Percentiles rank a stretch among this genome's conserved stretches.
phyloP scores from a whole-genome alignment of 805 yeast genomes.

The Vanderwaltozyma tropicalis region DNA sequence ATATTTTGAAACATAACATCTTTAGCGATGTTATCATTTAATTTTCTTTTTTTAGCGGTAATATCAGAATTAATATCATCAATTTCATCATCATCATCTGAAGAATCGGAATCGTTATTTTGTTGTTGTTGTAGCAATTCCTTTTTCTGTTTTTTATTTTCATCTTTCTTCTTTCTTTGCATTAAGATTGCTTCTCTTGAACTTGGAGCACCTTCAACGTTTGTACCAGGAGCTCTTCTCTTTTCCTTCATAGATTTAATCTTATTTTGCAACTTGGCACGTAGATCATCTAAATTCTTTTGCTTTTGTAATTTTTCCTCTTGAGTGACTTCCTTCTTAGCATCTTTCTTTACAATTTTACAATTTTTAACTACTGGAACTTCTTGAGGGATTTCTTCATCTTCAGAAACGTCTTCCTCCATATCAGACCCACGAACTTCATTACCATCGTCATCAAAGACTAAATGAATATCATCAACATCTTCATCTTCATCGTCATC shows the following conservation, averaged over 20 bases:
- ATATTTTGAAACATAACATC: conserved; percentile 70
- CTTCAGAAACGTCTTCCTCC: conserved; percentile 13
- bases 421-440: conserved; percentile 23
- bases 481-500: conserved; percentile 21
- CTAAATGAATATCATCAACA: conserved; percentile 33
- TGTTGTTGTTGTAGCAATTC: conserved; percentile 33
- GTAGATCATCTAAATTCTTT: conserved; percentile 52
- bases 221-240: conserved; percentile 88
- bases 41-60: conserved; percentile 24
- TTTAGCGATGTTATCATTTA: conserved; percentile 7
- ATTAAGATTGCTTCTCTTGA: conserved; percentile 73
- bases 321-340: conserved; percentile 11
- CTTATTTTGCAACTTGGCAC: conserved; percentile 68
- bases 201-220: conserved; percentile 67
- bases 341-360: conserved; percentile 10
- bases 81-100: conserved; percentile 23
- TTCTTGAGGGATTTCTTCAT: conserved; percentile 16
- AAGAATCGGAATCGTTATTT: conserved; percentile 20
- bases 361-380: neutral
- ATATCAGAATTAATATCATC: conserved; percentile 5
- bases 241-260: conserved; percentile 61
- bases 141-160: conserved; percentile 28
- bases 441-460: conserved; percentile 69
- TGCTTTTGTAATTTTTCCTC: conserved; percentile 30
- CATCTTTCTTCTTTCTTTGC: conserved; percentile 43